Evolutionary conservation across 2,329 filamentous ascomycete genomes (phyloP), one percentile per base, ranked within the genome.

Genomic region (Stemphylium lycopersici): DNA sequence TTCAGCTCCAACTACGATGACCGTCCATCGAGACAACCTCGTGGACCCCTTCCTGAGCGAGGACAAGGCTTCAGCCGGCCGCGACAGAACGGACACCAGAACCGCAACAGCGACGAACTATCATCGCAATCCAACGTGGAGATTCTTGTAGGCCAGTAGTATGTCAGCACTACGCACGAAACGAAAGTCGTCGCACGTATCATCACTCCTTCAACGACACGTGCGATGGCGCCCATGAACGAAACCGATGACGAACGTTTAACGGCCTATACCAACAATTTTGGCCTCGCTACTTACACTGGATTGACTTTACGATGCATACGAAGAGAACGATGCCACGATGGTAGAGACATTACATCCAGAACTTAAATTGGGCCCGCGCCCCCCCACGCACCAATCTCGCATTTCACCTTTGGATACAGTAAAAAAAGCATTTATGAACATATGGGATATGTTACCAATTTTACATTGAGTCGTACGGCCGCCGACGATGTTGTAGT

Each of bases 21-120:
- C 61, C 80, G 83, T 65, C 85, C 85, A 57, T 79, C 85, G 64
- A 79, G 85, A 60, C 85, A 87, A 70, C 84, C 85, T 60, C 81
- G 84, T 66, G 85, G 85, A 40, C 85, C 85, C 24, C 77, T 83
- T 31, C 81, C 83, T 38, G 85, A 86, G 66, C 83, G 84, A 59
- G 83, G 83, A 47, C 76, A 83, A 69, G 85, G 77, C 75, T 88
- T 81, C 75, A 77, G 79, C 47, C 76, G 79, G 48, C 69, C 80
- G 57, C 79, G 84, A 65, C 84, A 83, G 66, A 87, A 87, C 67
- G 85, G 85, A 66, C 85, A 87, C 70, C 81, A 84, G 65, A 75
- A 81, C 52, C 83, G 84, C 62, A 83, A 83, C 66, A 87, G 84
- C 71, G 85, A 88, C 65, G 85, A 88, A 71, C 76, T 87, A 55